Conservation (phyloP, 257 asterid species). For the Solanum sitiens region DNA sequence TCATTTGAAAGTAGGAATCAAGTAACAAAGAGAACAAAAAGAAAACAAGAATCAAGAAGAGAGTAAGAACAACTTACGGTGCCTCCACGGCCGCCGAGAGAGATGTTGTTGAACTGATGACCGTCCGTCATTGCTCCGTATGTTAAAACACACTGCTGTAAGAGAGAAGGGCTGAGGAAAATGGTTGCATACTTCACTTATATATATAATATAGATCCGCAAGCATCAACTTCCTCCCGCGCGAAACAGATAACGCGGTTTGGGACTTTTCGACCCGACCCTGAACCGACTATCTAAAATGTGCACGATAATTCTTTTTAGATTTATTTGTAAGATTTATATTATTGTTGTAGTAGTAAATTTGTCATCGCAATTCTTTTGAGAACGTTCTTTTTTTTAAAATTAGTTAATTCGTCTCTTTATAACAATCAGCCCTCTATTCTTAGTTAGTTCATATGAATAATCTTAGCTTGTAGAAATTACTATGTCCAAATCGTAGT, state of each 20-base stretch:
- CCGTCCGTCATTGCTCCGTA: constrained; percentile 66
- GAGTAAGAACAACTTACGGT: constrained; percentile 36
- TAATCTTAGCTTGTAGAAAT: background rate
- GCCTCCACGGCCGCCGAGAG: constrained; percentile 93
- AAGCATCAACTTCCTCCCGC: background rate
- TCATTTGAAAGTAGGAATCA: background rate
- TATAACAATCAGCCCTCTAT: background rate
- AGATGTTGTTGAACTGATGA: constrained; percentile 60
- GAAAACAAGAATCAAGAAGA: background rate
- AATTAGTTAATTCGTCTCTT: background rate
- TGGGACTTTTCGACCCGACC: background rate
- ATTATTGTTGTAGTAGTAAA: background rate
- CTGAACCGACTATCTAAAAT: background rate
- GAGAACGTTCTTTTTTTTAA: too few relatives aligned
- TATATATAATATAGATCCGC: background rate
- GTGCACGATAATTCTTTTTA: background rate
- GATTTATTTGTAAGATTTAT: background rate
- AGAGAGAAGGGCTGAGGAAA: background rate
- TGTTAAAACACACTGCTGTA: background rate
- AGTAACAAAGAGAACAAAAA: background rate
- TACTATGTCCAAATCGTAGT: background rate
- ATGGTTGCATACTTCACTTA: background rate
- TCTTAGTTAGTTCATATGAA: background rate
- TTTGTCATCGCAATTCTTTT: background rate
- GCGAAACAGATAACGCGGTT: background rate